phyloP scores from a whole-genome alignment of 169 alveolate genomes.

The Eimeria necatrix region DNA sequence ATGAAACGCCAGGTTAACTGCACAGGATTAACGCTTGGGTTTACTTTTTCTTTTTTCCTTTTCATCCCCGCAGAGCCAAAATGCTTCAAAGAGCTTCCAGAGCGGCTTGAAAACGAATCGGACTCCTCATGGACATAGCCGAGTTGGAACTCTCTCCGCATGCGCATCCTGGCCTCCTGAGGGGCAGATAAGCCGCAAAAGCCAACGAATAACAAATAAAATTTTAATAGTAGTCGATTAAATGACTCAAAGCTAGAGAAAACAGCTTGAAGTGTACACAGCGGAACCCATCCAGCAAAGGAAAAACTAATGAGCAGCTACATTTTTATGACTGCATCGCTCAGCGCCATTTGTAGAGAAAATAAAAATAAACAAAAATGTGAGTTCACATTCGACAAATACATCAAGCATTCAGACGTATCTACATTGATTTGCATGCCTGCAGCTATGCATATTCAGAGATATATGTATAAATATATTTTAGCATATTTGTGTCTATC shows the following conservation, averaged over 20 bases:
- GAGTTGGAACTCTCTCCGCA: slow-evolving; percentile 48
- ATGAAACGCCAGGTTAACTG: too few relatives aligned
- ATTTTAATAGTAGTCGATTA: too few relatives aligned
- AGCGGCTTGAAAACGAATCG: slow-evolving; percentile 13
- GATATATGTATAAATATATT: background rate
- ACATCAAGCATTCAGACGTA: too few relatives aligned
- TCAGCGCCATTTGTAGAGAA: too few relatives aligned
- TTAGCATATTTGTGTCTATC: background rate
- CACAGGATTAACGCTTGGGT: too few relatives aligned
- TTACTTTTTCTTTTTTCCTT: slow-evolving; percentile 20
- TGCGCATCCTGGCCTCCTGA: slow-evolving; percentile 68
- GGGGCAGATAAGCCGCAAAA: too few relatives aligned
- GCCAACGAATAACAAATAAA: too few relatives aligned
- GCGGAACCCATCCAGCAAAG: background rate
- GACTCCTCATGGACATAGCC: slow-evolving; percentile 38
- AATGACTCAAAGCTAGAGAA: background rate
- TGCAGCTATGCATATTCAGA: background rate
- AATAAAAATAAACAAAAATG: background rate
- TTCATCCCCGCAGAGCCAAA: slow-evolving; percentile 7
- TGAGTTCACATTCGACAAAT: too few relatives aligned
- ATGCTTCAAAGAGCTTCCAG: background rate
- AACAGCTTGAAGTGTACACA: background rate
- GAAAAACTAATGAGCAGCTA: too few relatives aligned
- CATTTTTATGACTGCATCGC: too few relatives aligned
- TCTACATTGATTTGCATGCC: too few relatives aligned